These are phyloP conservation scores for Gleditsia sinensis DNA, from an alignment of 306 rosid species.

Conservation along the genomic window DNA sequence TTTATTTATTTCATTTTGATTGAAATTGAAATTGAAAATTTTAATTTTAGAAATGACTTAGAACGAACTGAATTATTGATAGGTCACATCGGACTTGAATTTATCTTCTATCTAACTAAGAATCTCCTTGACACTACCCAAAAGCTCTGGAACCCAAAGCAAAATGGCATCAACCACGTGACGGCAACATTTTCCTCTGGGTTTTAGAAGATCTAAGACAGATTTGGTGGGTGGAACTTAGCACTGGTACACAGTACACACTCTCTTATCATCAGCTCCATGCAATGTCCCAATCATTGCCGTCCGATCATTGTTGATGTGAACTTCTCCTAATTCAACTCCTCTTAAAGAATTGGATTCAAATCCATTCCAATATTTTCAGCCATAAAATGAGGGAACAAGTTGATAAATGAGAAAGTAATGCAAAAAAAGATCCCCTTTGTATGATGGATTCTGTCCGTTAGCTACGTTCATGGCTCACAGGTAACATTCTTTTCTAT, in stretches of 20 bases:
- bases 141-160: too few species aligned
- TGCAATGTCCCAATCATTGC: constrained; percentile 21
- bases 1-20: too few species aligned
- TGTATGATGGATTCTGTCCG: neutral
- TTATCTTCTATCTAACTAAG: too few species aligned
- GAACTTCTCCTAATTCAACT: constrained; percentile 11
- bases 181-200: too few species aligned
- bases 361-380: neutral
- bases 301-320: constrained; percentile 8
- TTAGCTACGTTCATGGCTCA: neutral
- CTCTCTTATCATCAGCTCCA: neutral
- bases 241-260: too few species aligned
- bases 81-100: too few species aligned
- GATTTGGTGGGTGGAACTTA: constrained; percentile 31
- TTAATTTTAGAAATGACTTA: too few species aligned
- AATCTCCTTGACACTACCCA: too few species aligned
- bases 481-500: neutral
- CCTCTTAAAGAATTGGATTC: neutral
- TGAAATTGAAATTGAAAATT: too few species aligned
- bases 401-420: too few species aligned
- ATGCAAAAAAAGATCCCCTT: neutral
- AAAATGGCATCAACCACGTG: too few species aligned
- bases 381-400: neutral
- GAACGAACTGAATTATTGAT: too few species aligned
- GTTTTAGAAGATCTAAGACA: constrained; percentile 14